Conservation (phyloP, 768 basidiomycete genomes). For the Mycena venus region DNA sequence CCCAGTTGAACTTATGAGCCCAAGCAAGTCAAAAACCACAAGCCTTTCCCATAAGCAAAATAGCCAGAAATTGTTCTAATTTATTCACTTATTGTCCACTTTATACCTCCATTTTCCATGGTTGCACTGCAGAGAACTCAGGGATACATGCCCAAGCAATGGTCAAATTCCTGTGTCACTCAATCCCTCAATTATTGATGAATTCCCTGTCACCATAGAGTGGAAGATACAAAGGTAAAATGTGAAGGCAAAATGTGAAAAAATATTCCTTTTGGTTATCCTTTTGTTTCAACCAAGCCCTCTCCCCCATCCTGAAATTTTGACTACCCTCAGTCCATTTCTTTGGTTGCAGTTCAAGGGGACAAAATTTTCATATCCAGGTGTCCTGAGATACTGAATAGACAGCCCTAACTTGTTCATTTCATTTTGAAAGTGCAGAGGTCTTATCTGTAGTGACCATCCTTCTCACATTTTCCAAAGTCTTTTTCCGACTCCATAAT, state of each 20-base stretch:
- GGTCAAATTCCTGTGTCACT: not conserved
- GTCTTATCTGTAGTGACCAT: not conserved
- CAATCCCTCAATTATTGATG: not conserved
- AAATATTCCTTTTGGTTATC: not conserved
- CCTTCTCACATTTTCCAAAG: not conserved
- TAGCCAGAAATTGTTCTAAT: not conserved
- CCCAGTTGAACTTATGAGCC: not conserved
- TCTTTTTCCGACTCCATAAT: not conserved
- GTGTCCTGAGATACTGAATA: not conserved
- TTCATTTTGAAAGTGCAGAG: not conserved
- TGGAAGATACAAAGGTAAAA: not conserved
- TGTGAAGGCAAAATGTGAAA: not conserved
- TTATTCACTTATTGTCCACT: not conserved
- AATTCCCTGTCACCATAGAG: not conserved
- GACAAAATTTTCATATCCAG: not conserved
- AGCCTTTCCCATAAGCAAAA: not conserved
- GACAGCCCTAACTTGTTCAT: not conserved
- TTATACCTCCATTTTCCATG: not conserved
- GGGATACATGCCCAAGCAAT: not conserved
- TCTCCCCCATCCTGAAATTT: not conserved
- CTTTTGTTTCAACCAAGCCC: not conserved
- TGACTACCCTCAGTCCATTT: too few relatives aligned
- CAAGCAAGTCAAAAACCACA: not conserved
- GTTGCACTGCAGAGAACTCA: not conserved
- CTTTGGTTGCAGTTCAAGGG: not conserved